phyloP scores from a whole-genome alignment of 1,284 basidiomycete genomes.

The Sanghuangporus baumii region DNA sequence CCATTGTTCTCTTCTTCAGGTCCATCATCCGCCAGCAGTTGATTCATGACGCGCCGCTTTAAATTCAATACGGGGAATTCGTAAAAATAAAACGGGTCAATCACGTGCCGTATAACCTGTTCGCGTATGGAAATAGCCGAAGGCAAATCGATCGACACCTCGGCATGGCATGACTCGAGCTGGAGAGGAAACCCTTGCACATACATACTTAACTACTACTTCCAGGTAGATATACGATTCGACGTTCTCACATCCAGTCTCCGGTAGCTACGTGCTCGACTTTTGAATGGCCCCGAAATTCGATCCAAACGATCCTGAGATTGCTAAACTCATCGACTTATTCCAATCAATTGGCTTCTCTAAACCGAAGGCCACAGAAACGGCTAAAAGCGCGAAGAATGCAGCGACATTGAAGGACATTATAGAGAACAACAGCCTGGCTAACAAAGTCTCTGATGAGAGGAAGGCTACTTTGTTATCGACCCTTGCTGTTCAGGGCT shows the following conservation, averaged over 20 bases:
- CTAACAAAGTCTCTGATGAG: slow-evolving; percentile 57
- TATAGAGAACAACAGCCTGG: slow-evolving; percentile 56
- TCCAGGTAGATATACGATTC: neutral
- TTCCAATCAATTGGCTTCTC: slow-evolving; percentile 81
- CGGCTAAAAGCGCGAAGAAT: slow-evolving; percentile 74
- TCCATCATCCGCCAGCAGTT: neutral
- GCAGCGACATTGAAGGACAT: slow-evolving; percentile 67
- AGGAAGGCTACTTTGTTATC: slow-evolving; percentile 76
- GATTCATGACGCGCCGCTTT: neutral
- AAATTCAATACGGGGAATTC: neutral
- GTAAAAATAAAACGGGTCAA: neutral
- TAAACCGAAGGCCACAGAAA: slow-evolving; percentile 77
- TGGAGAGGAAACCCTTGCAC: neutral
- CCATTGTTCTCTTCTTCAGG: neutral
- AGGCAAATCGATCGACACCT: neutral
- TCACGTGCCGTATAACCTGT: too few species aligned
- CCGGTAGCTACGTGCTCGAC: too few species aligned
- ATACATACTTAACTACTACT: neutral
- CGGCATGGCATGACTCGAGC: neutral
- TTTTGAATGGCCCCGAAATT: slow-evolving; percentile 41
- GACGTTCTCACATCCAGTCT: neutral
- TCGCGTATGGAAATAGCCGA: neutral
- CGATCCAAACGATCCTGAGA: slow-evolving; percentile 39
- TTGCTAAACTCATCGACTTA: slow-evolving; percentile 48
- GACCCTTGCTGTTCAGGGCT: slow-evolving; percentile 60